Percentiles rank a stretch among this genome's conserved stretches.
Conservation (phyloP, 2,329 filamentous ascomycete genomes). For the Fusarium proliferatum region DNA sequence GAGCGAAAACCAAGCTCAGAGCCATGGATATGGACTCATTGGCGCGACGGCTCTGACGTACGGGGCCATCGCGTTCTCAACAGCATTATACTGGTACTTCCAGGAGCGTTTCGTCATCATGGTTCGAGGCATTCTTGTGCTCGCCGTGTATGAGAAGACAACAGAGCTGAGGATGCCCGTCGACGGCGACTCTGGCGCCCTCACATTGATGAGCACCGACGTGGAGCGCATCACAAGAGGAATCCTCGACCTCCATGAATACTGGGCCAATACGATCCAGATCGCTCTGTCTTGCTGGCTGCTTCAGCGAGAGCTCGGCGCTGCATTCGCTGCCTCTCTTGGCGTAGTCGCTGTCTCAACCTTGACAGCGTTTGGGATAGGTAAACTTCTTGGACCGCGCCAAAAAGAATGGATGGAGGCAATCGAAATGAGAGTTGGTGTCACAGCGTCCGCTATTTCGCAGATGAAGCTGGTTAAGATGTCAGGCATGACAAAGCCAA, state of each 20-base stretch:
- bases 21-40: neutral
- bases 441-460: slow-evolving; percentile 45
- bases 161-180: neutral
- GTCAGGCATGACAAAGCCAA: slow-evolving; percentile 42
- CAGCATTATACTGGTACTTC: neutral
- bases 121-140: neutral
- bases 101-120: neutral
- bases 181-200: neutral
- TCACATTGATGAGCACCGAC: neutral
- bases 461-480: slow-evolving; percentile 49
- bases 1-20: neutral
- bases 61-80: neutral
- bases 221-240: neutral
- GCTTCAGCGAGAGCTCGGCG: neutral
- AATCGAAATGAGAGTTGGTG: slow-evolving; percentile 48
- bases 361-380: neutral
- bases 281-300: neutral
- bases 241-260: neutral
- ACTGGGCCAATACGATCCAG: neutral
- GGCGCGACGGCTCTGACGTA: neutral
- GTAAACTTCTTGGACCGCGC: neutral
- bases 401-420: slow-evolving; percentile 52
- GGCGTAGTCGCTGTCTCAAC: neutral
- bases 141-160: neutral
- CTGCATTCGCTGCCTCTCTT: neutral